Conservation (phyloP, 306 rosid genomes). For the Morella rubra region DNA sequence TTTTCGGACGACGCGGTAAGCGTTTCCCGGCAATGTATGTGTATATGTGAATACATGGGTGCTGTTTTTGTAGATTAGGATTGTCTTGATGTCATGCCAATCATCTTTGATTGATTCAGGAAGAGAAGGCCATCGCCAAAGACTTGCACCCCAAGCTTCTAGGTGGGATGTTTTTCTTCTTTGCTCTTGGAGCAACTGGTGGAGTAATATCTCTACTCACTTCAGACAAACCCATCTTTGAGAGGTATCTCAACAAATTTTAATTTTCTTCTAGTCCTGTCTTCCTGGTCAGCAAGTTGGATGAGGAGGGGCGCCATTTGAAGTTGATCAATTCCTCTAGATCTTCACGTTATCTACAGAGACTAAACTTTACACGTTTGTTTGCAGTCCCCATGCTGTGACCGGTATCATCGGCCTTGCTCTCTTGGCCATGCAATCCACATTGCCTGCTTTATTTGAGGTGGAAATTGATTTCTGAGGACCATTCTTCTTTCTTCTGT, state of each 20-base stretch:
- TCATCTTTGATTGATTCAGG: constrained; percentile 39
- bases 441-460: constrained; percentile 76
- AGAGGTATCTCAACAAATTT: constrained; percentile 45
- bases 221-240: constrained; percentile 79
- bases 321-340: neutral
- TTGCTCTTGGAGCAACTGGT: constrained; percentile 92
- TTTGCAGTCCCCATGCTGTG: constrained; percentile 84
- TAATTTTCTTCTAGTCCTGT: neutral
- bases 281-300: too few species aligned
- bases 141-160: constrained; percentile 95
- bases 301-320: too few species aligned
- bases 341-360: neutral
- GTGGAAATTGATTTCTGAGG: constrained; percentile 31
- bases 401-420: constrained; percentile 77
- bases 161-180: constrained; percentile 94
- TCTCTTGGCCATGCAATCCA: constrained; percentile 75
- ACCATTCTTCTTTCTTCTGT: neutral
- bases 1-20: constrained; percentile 69
- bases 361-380: neutral
- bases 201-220: constrained; percentile 86
- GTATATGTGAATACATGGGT: neutral
- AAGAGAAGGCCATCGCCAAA: constrained; percentile 86
- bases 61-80: neutral
- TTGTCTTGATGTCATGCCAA: neutral
- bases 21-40: neutral